Evolutionary conservation across 164 flowering plant species (phyloP).

Genomic region (Hamamelis virginiana): DNA sequence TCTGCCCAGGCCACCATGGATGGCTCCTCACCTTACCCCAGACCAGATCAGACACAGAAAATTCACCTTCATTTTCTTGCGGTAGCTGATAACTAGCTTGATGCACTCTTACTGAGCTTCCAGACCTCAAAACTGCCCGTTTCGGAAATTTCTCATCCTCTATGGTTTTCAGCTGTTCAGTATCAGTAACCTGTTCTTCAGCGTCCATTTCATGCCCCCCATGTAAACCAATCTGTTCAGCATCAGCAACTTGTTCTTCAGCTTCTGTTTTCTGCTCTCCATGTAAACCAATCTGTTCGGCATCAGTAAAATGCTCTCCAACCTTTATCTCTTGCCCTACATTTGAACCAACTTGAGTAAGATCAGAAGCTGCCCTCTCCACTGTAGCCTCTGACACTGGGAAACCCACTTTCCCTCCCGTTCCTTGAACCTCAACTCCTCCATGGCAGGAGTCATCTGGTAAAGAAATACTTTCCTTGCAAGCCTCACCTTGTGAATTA

Average conservation of each 20-base stretch:
- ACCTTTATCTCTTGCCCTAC: conserved; percentile 15
- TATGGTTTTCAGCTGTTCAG: conserved; percentile 12
- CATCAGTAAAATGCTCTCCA: conserved; percentile 21
- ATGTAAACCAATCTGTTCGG: conserved; percentile 14
- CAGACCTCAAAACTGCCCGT: conserved; percentile 13
- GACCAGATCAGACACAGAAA: conserved; percentile 38
- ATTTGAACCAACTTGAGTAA: conserved; percentile 2
- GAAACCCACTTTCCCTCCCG: neutral
- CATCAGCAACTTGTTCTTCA: conserved; percentile 13
- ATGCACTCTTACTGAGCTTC: conserved; percentile 4
- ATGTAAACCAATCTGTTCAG: conserved; percentile 12
- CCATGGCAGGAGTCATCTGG: conserved; percentile 1
- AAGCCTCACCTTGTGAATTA: neutral
- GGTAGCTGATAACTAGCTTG: conserved; percentile 34
- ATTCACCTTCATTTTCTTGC: conserved; percentile 37
- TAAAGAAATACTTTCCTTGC: neutral
- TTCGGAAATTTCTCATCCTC: conserved; percentile 22
- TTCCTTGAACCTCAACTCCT: neutral
- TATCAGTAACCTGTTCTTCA: conserved; percentile 22
- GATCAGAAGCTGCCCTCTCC: neutral
- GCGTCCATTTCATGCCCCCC: conserved; percentile 16
- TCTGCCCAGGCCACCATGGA: conserved; percentile 63
- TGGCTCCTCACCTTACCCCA: conserved; percentile 57
- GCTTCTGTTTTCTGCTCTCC: neutral
- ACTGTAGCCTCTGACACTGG: conserved; percentile 3